Base-by-base conservation (phyloP, 179 eudicot species). In the Beta macrorhiza region DNA sequence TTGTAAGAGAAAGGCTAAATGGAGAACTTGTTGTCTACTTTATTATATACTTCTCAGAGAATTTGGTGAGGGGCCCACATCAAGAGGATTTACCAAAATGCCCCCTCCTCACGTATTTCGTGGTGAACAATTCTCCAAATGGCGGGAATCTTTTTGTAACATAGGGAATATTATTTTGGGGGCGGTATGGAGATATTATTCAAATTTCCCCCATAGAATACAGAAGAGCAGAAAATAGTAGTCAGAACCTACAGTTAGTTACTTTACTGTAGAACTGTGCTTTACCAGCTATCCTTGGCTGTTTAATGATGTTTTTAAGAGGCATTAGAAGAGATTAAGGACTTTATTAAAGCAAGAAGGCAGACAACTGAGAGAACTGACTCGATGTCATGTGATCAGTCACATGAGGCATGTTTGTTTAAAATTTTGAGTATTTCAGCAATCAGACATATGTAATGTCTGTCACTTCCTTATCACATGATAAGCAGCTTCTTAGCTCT, bases 391-490 rank as follows among this genome's bases (percentile, higher is more conserved):
- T 82, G 91, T 88, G 88, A 83, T 77, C 62, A 83, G 82, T 90
- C 90, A 90, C 92, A 87, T 88, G 92, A 89, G 69, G 57, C 84
- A 83, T 86, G 82, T 85, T 78, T 85, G 76, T 67, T 84, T 75
- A 67, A 73, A 73, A 51, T 63, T 74, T 78, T 69, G 77, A 75
- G 45, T 68, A 73, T 65, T 61, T 62, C 73, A 47, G 20, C 79
- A 64, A 69, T 78, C 75, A 84, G 75, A 80, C 76, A 80, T 56
- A 58, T 75, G 75, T 77, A 72, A 69, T 78, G 25, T 62, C 80
- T 63, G 77, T 84, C 82, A 84, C 82, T 32, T 77, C 81, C 80
- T 75, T 77, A 45, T 72, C 86, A 88, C 89, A 88, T 87, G 88
- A 81, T 77, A 22, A 79, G 84, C 81, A 78, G 76, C 84, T 87